Percentiles rank a stretch among this genome's conserved stretches.
These are phyloP conservation scores for Stentor coeruleus DNA, from an alignment of 73 alveolate species.

Conservation along the genomic window DNA sequence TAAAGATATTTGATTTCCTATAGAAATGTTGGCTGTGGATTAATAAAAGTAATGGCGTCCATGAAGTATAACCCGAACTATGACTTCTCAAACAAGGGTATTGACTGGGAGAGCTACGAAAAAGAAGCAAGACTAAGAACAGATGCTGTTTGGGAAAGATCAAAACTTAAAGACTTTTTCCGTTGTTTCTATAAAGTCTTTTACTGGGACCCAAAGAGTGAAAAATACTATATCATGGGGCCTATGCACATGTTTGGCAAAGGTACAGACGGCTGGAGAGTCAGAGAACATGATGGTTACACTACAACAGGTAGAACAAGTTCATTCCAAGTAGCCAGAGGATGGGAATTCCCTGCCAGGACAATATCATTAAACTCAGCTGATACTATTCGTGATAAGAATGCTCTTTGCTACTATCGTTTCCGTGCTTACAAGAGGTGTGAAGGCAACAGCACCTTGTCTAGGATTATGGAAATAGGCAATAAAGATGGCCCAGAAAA, in stretches of 20 bases:
- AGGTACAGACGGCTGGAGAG: constrained; percentile 24
- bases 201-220: constrained; percentile 39
- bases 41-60: constrained; percentile 19
- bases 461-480: neutral
- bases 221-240: constrained; percentile 30
- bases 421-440: constrained; percentile 23
- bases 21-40: too few species aligned
- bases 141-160: constrained; percentile 69
- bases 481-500: neutral
- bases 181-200: constrained; percentile 50
- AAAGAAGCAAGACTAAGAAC: constrained; percentile 58
- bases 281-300: constrained; percentile 13
- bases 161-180: constrained; percentile 57
- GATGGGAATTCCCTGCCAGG: constrained; percentile 4
- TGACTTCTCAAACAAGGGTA: constrained; percentile 62
- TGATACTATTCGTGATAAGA: constrained; percentile 24
- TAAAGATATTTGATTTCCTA: too few species aligned
- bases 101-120: constrained; percentile 59
- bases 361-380: neutral
- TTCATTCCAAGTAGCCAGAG: neutral
- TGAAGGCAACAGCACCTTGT: neutral
- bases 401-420: constrained; percentile 4
- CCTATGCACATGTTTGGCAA: constrained; percentile 20
- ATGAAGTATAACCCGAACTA: constrained; percentile 35
- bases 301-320: constrained; percentile 21